Percentiles rank a stretch among this genome's conserved stretches.
phyloP scores from a whole-genome alignment of 306 rosid species.

The Sindora glabra region DNA sequence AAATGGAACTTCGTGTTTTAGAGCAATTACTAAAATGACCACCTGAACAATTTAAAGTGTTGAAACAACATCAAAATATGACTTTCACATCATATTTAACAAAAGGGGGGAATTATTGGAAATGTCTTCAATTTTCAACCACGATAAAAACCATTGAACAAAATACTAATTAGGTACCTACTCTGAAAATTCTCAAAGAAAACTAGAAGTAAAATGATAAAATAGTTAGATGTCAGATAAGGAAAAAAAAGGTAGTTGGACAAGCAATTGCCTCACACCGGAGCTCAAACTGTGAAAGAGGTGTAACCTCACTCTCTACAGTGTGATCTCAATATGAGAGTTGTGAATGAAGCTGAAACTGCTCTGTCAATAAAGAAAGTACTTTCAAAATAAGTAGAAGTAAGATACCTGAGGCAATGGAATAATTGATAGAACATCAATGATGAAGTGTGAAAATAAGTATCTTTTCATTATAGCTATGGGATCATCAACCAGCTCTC shows the following conservation, averaged over 20 bases:
- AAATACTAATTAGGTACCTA: background rate
- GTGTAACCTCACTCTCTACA: too few species aligned
- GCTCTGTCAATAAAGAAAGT: too few species aligned
- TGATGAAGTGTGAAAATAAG: constrained; percentile 49
- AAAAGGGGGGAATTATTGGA: background rate
- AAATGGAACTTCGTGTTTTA: constrained; percentile 14
- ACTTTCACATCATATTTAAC: background rate
- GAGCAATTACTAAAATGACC: constrained; percentile 33
- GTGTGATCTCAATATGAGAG: too few species aligned
- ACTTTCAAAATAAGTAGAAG: background rate
- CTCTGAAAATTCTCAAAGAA: background rate
- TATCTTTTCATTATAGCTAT: constrained; percentile 61
- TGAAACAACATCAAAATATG: background rate
- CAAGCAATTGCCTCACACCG: too few species aligned
- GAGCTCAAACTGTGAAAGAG: too few species aligned
- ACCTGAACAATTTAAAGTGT: constrained; percentile 32
- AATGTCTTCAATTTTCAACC: background rate
- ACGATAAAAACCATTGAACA: background rate
- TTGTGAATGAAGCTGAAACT: too few species aligned
- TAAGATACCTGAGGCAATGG: constrained; percentile 84
- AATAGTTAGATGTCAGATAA: too few species aligned
- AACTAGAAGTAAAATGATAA: too few species aligned
- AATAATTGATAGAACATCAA: constrained; percentile 72
- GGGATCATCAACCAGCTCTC: constrained; percentile 50
- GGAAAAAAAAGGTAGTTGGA: too few species aligned